These are phyloP conservation scores for Erodium chrysanthum DNA, from an alignment of 441 rosid species.

Conservation along the genomic window DNA sequence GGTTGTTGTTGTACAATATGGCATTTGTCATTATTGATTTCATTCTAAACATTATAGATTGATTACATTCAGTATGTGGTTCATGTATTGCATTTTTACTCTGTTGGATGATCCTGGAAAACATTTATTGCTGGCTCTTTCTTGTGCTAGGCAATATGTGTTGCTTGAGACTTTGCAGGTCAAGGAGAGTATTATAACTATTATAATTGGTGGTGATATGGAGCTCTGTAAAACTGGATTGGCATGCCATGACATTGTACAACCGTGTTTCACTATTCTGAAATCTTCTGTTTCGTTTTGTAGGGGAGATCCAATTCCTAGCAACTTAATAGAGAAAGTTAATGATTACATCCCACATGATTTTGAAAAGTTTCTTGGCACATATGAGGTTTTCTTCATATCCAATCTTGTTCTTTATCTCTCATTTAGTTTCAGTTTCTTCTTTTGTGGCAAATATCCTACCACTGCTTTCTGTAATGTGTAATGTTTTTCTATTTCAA, in stretches of 20 bases:
- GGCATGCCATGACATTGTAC: background rate
- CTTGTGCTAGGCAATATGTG: background rate
- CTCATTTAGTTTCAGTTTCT: background rate
- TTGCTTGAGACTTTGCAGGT: background rate
- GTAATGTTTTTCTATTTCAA: constrained; percentile 16
- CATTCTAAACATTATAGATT: background rate
- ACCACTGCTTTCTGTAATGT: background rate
- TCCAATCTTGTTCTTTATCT: constrained; percentile 8
- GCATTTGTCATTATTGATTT: background rate
- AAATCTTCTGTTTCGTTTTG: constrained; percentile 20
- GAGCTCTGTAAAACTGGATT: constrained; percentile 1
- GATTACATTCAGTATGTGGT: background rate
- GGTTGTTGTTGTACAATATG: background rate
- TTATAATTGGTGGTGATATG: background rate
- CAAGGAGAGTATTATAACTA: background rate
- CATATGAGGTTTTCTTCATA: constrained; percentile 43
- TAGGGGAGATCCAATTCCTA: constrained; percentile 90
- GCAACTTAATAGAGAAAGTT: constrained; percentile 46
- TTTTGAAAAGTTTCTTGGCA: constrained; percentile 39
- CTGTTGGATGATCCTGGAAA: background rate
- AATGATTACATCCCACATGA: constrained; percentile 76
- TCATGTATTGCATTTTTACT: background rate
- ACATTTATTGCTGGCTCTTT: background rate
- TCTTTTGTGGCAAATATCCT: constrained; percentile 5
- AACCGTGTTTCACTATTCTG: constrained; percentile 15